Conservation (phyloP, 352 stramenopile species). For the Pythium vanterpoolii region DNA sequence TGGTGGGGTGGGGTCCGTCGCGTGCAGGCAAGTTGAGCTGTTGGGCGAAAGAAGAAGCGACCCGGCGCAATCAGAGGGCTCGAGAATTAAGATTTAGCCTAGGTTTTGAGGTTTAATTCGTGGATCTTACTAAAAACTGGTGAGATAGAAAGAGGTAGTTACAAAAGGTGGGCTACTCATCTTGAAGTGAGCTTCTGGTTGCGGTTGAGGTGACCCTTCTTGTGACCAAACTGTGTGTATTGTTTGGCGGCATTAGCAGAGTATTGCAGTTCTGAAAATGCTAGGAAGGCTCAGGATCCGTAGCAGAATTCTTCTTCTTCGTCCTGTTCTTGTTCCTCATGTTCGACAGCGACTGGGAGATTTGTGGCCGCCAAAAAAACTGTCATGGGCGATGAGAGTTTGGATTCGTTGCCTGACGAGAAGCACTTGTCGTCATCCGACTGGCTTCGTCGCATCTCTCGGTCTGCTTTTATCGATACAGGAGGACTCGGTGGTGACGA, state of each 20-base stretch:
- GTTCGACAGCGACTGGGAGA: neutral
- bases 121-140: neutral
- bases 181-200: slow-evolving; percentile 4
- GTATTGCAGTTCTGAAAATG: neutral
- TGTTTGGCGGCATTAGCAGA: neutral
- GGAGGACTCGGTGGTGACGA: slow-evolving; percentile 3
- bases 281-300: neutral
- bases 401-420: neutral
- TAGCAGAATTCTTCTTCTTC: slow-evolving; percentile 8
- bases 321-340: neutral
- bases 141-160: neutral
- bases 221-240: neutral
- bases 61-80: neutral
- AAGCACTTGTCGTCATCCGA: neutral
- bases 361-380: neutral
- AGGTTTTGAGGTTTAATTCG: neutral
- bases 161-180: slow-evolving; percentile 1
- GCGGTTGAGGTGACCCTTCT: no score
- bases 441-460: neutral
- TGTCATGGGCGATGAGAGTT: neutral
- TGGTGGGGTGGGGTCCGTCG: no score
- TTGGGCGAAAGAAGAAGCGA: neutral
- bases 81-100: neutral
- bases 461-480: neutral
- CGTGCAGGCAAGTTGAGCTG: neutral